Conservation (phyloP, 352 stramenopile species). For the Phytophthora vignae region DNA sequence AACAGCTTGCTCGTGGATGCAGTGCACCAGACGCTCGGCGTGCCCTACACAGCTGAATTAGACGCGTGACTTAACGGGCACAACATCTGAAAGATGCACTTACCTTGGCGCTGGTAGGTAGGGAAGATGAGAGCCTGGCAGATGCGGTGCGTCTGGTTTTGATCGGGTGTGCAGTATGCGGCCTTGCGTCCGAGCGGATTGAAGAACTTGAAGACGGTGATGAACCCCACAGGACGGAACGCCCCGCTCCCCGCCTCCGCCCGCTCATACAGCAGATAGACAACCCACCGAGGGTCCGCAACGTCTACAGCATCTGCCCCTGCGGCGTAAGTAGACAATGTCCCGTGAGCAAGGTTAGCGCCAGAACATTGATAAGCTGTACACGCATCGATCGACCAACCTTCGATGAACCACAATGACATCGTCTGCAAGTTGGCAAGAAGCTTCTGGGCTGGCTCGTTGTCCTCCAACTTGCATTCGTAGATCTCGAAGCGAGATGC, state of each 20-base stretch:
- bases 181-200: constrained; percentile 76
- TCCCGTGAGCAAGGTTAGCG: background rate
- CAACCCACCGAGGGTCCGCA: constrained; percentile 72
- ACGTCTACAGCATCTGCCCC: constrained; percentile 81
- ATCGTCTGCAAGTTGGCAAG: constrained; percentile 75
- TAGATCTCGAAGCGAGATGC: constrained; percentile 72
- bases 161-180: constrained; percentile 35
- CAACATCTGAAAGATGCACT: background rate
- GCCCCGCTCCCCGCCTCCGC: constrained; percentile 3
- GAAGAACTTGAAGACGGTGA: constrained; percentile 88
- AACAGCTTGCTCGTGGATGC: constrained; percentile 65
- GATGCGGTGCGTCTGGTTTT: constrained; percentile 83
- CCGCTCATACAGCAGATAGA: constrained; percentile 84
- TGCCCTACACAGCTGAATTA: constrained; percentile 50
- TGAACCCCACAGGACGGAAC: constrained; percentile 66
- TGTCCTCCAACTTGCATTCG: constrained; percentile 64
- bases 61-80: background rate
- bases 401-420: constrained; percentile 89
- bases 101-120: constrained; percentile 81
- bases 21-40: constrained; percentile 75
- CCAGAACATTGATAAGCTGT: background rate
- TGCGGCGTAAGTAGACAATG: constrained; percentile 8
- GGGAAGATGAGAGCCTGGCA: constrained; percentile 87
- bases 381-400: constrained; percentile 18
- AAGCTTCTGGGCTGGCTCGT: constrained; percentile 60